Conservation (phyloP, 2,329 filamentous ascomycete species). For the Colletotrichum melonis region DNA sequence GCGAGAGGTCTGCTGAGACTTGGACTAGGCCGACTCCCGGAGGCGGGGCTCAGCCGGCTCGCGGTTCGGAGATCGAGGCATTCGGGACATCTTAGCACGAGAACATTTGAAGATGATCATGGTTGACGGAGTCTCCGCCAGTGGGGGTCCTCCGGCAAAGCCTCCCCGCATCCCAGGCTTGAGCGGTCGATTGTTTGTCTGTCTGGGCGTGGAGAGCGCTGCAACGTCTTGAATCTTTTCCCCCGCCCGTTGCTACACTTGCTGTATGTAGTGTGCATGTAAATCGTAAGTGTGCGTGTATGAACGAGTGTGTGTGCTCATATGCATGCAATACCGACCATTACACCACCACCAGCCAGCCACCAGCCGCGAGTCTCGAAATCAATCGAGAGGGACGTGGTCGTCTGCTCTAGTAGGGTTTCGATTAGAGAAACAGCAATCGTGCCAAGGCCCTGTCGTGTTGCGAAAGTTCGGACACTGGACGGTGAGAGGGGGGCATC, state of each 20-base stretch:
- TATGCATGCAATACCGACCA: background rate
- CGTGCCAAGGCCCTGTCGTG: slow-evolving; percentile 20
- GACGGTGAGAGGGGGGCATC: background rate
- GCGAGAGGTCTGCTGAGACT: background rate
- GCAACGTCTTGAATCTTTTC: background rate
- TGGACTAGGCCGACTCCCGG: background rate
- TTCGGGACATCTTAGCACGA: slow-evolving; percentile 18
- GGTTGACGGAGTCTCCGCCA: slow-evolving; percentile 3
- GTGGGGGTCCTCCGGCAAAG: background rate
- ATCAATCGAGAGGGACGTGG: background rate
- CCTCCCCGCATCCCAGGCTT: slow-evolving; percentile 7
- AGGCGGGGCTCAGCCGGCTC: background rate
- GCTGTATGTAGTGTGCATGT: background rate
- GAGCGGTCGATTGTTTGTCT: background rate
- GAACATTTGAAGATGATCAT: background rate
- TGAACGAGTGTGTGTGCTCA: background rate
- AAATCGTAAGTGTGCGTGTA: background rate
- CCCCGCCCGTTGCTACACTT: background rate
- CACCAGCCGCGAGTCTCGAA: background rate
- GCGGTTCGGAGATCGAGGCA: slow-evolving; percentile 8
- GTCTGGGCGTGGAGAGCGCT: background rate
- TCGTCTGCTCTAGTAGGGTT: background rate
- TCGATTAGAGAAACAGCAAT: slow-evolving; percentile 11
- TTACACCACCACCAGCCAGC: background rate
- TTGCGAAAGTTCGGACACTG: slow-evolving; percentile 7